Conservation (phyloP, 169 alveolate species). For the Eimeria acervulina region DNA sequence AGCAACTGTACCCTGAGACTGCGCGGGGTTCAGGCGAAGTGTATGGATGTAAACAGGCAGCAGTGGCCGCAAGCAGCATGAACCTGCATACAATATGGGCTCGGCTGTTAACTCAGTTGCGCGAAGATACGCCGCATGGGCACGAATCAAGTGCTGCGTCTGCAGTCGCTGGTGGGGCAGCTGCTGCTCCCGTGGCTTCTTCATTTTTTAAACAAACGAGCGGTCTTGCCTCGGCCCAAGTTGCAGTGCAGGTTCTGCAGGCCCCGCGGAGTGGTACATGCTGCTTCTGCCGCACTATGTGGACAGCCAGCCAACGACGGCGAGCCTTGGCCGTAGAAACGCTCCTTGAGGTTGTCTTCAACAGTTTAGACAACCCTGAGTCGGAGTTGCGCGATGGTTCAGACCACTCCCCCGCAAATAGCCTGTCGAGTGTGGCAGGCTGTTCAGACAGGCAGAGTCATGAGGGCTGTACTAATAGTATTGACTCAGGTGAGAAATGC, state of each 20-base stretch:
- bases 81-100: constrained; percentile 44
- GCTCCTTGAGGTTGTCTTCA: not conserved
- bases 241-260: constrained; percentile 8
- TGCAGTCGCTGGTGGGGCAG: not conserved
- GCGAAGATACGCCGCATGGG: not conserved
- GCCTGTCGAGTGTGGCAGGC: not conserved
- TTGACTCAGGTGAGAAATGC: not conserved
- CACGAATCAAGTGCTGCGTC: not conserved
- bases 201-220: not conserved
- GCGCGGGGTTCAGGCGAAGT: not conserved
- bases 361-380: not conserved
- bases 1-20: constrained; percentile 25
- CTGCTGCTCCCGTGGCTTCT: not conserved
- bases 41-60: not conserved
- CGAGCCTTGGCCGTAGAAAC: constrained; percentile 26
- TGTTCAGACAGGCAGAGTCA: not conserved
- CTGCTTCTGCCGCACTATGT: constrained; percentile 25
- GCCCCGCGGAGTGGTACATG: constrained; percentile 33
- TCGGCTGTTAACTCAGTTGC: constrained; percentile 30
- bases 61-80: not conserved
- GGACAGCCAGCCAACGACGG: constrained; percentile 29
- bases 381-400: not conserved
- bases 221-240: not conserved
- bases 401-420: not conserved
- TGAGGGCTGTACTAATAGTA: not conserved